Base-by-base conservation (phyloP, 2,329 filamentous ascomycete genomes). In the Penicillium sp. region DNA sequence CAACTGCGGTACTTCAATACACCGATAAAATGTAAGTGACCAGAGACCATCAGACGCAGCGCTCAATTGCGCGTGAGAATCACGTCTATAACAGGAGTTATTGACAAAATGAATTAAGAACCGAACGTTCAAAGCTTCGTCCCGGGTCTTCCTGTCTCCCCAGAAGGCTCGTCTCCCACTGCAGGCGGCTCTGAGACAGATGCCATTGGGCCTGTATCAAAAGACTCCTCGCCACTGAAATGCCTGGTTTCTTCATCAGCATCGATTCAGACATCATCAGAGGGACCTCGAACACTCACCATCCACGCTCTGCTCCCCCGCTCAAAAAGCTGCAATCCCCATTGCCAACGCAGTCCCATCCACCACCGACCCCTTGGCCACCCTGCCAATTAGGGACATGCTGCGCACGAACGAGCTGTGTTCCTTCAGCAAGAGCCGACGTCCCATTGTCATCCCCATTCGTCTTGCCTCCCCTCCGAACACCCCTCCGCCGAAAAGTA, bases 311-410 rank as follows among this genome's bases (percentile, higher is more conserved):
- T 56, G 86, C 84, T 6, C 91, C 91, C 39, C 78, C 77, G 38
- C 75, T 80, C 51, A 97, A 71, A 66, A 91, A 94, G 44, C 78
- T 83, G 58, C 89, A 95, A 63, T 95, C 87, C 11, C 88, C 88
- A 68, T 95, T 91, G 37, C 79, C 62, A 44, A 80, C 77, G 59
- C 88, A 90, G 27, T 80, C 75, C 91, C 91, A 98, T 18, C 84
- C 84, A 25, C 87, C 88, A 17, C 76, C 73, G 26, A 90, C 77
- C 14, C 84, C 84, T 15, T 68, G 73, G 0, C 77, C 78, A 45
- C 65, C 68, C 50, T 68, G 75, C 83, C 83, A 87, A 4, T 67
- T 58, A 13, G 59, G 65, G 35, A 56, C 64, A 42, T 34, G 41
- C 4, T 45, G 30, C 23, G 40, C 35, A 32, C 57, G 51, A 19